These are phyloP conservation scores for Phaseolus coccineus DNA, from an alignment of 331 rosid species.

Conservation along the genomic window DNA sequence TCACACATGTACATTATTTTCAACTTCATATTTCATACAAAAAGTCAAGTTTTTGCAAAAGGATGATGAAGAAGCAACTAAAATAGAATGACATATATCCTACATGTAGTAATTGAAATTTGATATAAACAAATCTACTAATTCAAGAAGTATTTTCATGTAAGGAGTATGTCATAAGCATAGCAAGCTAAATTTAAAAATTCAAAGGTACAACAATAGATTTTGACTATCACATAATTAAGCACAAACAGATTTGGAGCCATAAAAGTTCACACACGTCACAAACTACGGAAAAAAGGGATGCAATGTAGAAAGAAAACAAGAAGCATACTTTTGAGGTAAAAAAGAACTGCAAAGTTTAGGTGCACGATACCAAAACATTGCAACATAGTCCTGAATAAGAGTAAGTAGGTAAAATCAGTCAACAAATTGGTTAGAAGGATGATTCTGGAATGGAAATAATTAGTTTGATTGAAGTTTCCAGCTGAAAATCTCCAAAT, in stretches of 20 bases:
- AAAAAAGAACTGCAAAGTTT: conserved; percentile 69
- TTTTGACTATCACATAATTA: background rate
- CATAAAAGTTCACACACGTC: background rate
- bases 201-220: conserved; percentile 14
- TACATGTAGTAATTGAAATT: conserved; percentile 20
- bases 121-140: background rate
- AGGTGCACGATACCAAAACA: conserved; percentile 99
- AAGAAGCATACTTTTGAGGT: conserved; percentile 82
- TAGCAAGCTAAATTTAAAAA: conserved; percentile 28
- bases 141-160: conserved; percentile 4
- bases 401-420: conserved; percentile 21
- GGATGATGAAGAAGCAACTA: conserved; percentile 1
- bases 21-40: conserved; percentile 33
- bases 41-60: background rate
- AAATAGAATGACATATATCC: background rate
- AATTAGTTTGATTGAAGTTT: conserved; percentile 11
- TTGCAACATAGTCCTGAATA: conserved; percentile 89
- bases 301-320: conserved; percentile 21
- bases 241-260: conserved; percentile 22
- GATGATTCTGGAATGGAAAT: conserved; percentile 10
- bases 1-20: conserved; percentile 17
- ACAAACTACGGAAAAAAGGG: conserved; percentile 6
- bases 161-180: background rate
- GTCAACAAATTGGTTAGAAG: conserved; percentile 39
- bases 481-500: conserved; percentile 28